phyloP scores from a whole-genome alignment of 2,329 filamentous ascomycete genomes.

The Fusarium foetens region DNA sequence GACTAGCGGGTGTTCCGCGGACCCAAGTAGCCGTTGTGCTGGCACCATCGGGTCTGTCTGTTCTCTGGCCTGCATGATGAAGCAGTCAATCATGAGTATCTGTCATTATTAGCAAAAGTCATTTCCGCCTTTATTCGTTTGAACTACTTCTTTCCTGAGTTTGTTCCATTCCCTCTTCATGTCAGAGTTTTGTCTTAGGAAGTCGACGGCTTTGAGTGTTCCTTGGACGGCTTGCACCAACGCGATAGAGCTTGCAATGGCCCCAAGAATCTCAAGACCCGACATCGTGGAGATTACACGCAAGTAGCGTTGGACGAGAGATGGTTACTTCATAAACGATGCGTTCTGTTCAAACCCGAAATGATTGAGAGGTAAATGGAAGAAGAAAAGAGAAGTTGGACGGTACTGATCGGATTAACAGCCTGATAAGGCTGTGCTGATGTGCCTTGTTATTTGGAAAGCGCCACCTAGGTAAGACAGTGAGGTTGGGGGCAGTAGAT shows the following conservation, averaged over 20 bases:
- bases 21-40: neutral
- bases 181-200: neutral
- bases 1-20: neutral
- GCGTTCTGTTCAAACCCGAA: too few species aligned
- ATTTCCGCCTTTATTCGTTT: too few species aligned
- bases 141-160: neutral
- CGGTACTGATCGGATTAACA: too few species aligned
- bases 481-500: too few species aligned
- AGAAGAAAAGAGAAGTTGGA: too few species aligned
- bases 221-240: constrained; percentile 12
- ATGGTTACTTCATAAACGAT: too few species aligned
- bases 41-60: neutral
- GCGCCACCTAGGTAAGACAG: too few species aligned
- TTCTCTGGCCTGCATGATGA: constrained; percentile 3
- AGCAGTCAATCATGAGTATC: constrained; percentile 18
- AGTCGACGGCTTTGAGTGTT: constrained; percentile 13
- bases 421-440: too few species aligned
- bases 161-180: constrained; percentile 2
- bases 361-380: too few species aligned
- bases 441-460: too few species aligned
- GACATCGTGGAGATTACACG: too few species aligned
- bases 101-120: neutral
- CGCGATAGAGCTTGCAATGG: constrained; percentile 22
- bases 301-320: too few species aligned
- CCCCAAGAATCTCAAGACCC: constrained; percentile 31